phyloP scores from a whole-genome alignment of 108 stramenopile genomes.

The Bacterosira constricta region DNA sequence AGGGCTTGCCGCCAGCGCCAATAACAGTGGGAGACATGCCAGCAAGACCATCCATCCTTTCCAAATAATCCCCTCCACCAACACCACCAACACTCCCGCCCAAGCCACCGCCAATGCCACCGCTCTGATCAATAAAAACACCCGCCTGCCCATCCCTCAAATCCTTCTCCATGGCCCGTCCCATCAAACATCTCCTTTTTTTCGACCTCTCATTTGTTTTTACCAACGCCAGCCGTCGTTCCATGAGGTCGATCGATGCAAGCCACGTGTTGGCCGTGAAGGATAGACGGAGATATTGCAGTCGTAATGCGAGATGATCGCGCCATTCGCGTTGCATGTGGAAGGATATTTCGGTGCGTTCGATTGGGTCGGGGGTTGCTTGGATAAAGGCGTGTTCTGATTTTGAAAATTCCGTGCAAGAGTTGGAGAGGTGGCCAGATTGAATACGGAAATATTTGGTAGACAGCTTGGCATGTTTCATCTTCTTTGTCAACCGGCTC shows the following conservation, averaged over 20 bases:
- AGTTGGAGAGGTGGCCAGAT: background rate
- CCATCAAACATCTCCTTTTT: conserved; percentile 80
- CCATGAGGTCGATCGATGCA: conserved; percentile 79
- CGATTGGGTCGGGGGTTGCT: conserved; percentile 64
- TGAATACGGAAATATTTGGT: conserved; percentile 22
- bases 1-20: background rate
- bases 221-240: conserved; percentile 69
- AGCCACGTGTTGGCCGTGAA: conserved; percentile 78
- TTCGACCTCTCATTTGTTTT: conserved; percentile 75
- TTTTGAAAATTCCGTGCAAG: conserved; percentile 65
- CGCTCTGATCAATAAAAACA: conserved; percentile 77
- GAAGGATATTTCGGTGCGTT: conserved; percentile 81
- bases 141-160: conserved; percentile 52
- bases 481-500: conserved; percentile 89
- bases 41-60: conserved; percentile 5
- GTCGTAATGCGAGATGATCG: conserved; percentile 71
- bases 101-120: background rate
- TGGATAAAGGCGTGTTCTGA: conserved; percentile 67
- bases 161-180: conserved; percentile 74
- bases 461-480: conserved; percentile 88
- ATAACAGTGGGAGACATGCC: background rate
- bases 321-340: conserved; percentile 91
- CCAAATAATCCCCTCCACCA: conserved; percentile 17
- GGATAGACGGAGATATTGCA: conserved; percentile 58
- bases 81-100: conserved; percentile 13